Conservation (phyloP, 441 rosid genomes). For the Melastoma candidum region DNA sequence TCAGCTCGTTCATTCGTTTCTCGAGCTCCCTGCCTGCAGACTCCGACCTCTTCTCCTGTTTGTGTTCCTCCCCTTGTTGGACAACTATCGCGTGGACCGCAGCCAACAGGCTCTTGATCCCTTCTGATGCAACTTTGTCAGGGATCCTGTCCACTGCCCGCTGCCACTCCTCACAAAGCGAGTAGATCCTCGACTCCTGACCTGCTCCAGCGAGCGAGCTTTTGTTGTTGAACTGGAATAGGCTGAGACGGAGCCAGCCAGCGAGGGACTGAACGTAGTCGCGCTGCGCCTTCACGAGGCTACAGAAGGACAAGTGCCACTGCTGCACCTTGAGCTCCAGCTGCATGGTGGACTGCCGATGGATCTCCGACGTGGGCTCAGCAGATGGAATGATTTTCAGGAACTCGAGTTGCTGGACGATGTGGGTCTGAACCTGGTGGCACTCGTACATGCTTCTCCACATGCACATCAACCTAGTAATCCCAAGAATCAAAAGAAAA, state of each 20-base stretch:
- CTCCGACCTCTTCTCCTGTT: slow-evolving; percentile 67
- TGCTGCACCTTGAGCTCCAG: slow-evolving; percentile 85
- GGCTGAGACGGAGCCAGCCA: slow-evolving; percentile 86
- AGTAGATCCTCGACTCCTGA: slow-evolving; percentile 69
- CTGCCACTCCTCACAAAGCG: slow-evolving; percentile 81
- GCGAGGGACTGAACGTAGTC: slow-evolving; percentile 80
- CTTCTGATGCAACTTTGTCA: slow-evolving; percentile 91
- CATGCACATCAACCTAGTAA: slow-evolving; percentile 71
- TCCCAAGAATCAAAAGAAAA: slow-evolving; percentile 10
- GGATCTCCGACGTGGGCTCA: slow-evolving; percentile 83
- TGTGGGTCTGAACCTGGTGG: slow-evolving; percentile 90
- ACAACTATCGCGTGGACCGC: slow-evolving; percentile 72
- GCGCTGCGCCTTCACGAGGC: slow-evolving; percentile 61
- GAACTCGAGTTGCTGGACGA: slow-evolving; percentile 87
- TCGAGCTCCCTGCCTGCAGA: slow-evolving; percentile 42
- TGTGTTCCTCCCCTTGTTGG: slow-evolving; percentile 74
- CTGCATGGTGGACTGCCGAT: slow-evolving; percentile 78
- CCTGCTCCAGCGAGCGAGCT: slow-evolving; percentile 28
- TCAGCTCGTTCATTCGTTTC: slow-evolving; percentile 43
- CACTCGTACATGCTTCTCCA: slow-evolving; percentile 98
- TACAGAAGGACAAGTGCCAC: slow-evolving; percentile 84
- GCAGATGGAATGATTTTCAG: slow-evolving; percentile 69
- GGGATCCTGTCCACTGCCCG: slow-evolving; percentile 74
- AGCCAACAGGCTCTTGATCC: slow-evolving; percentile 66
- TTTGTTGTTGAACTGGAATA: slow-evolving; percentile 71